Evolutionary conservation across 1,139 yeast genomes (phyloP), one percentile per base, ranked within the genome.

Genomic region (Geotrichum fermentans): DNA sequence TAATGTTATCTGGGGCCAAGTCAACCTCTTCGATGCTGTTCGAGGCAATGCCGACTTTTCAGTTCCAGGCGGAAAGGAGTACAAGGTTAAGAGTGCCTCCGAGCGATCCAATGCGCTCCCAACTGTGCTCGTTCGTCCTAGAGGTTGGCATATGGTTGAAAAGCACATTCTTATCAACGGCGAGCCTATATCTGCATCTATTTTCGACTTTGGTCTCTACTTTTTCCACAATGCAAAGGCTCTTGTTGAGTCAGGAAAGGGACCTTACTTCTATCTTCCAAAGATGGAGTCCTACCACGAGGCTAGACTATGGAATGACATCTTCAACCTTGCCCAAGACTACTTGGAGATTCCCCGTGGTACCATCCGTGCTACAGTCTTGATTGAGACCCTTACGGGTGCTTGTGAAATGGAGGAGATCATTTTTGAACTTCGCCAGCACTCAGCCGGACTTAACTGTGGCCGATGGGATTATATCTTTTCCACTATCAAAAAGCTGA

Each of bases 1-100:
- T 59, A 89, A 88, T 69, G 77, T 88, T 74, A 80, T 86, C 54
- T 74, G 79, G 58, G 98, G 97, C 52, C 98, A 92, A 72, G 88
- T 85, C 58, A 90, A 92, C 69, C 73, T 92, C 62, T 89, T 80
- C 70, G 97, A 92, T 65, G 97, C 89, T 22, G 70, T 77, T 82
- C 69, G 84, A 74, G 56, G 86, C 78, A 66, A 80, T 76, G 65
- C 80, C 81, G 39, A 55, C 80, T 82, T 56, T 80, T 81, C 48
- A 83, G 64, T 77, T 51, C 8, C 28, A 6, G 71, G 70, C 51
- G 69, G 70, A 43, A 82, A 82, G 69, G 69, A 71, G 55, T 82
- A 82, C 69, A 69, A 75, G 60, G 73, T 82, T 61, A 76, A 79
- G 55, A 52, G 56, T 24, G 63, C 62, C 75, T 84, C 53, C 92